Conservation (phyloP, 1,284 basidiomycete genomes). For the Trichosporon inkin region DNA sequence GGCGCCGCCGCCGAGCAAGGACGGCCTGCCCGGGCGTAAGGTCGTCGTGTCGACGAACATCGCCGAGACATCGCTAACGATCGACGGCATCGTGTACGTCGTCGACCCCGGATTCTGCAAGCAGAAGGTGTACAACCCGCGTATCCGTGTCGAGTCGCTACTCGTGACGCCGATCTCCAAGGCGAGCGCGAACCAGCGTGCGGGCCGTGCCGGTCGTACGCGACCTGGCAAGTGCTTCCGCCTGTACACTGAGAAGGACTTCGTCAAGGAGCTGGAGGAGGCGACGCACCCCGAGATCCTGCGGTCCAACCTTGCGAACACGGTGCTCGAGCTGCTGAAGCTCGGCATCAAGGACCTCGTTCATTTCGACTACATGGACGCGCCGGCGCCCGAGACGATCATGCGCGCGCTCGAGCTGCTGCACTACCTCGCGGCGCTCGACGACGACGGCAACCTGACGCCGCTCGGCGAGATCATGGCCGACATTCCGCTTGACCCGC, state of each 20-base stretch:
- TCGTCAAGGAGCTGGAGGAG: conserved; percentile 90
- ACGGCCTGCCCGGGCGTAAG: conserved; percentile 82
- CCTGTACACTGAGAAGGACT: conserved; percentile 95
- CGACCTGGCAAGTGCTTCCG: conserved; percentile 96
- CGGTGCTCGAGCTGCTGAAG: conserved; percentile 90
- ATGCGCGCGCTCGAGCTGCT: conserved; percentile 96
- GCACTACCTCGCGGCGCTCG: conserved; percentile 86
- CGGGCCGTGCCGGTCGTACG: conserved; percentile 93
- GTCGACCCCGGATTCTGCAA: conserved; percentile 97
- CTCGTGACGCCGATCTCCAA: conserved; percentile 94
- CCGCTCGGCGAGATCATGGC: conserved; percentile 88
- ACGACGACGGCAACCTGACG: conserved; percentile 92
- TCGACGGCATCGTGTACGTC: conserved; percentile 98
- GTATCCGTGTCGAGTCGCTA: conserved; percentile 91
- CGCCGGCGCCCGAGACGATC: conserved; percentile 92
- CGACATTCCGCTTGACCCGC: conserved; percentile 95
- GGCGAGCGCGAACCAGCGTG: conserved; percentile 91
- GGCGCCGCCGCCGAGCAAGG: conserved; percentile 62
- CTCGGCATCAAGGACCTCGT: conserved; percentile 91
- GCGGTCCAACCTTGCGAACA: conserved; percentile 86
- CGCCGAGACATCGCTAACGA: conserved; percentile 95
- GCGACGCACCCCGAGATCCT: conserved; percentile 96
- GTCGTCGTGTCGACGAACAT: conserved; percentile 96
- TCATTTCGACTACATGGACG: conserved; percentile 92
- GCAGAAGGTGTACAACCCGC: conserved; percentile 95